Percentiles rank a stretch among this genome's conserved stretches.
Evolutionary conservation across 2,329 filamentous ascomycete genomes (phyloP).

Genomic region (Colletotrichum falcatum): DNA sequence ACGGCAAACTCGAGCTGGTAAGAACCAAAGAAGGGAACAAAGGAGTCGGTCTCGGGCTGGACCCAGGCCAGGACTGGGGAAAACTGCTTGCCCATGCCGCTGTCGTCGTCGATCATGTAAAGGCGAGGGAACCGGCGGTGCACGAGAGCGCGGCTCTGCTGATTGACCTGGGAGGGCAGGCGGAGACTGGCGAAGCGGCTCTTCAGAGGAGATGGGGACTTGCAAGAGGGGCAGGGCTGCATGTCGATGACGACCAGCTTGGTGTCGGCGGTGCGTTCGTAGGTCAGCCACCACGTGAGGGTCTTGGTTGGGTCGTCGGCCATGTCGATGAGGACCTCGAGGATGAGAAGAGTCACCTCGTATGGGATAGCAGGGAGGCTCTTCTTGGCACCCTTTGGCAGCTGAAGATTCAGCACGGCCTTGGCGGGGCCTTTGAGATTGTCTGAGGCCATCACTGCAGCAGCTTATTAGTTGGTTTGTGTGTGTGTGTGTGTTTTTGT

Average conservation of each 20-base stretch:
- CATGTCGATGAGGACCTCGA: neutral
- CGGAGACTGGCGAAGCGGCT: neutral
- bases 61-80: neutral
- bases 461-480: neutral
- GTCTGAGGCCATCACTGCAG: neutral
- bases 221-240: neutral
- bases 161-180: neutral
- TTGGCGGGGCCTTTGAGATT: neutral
- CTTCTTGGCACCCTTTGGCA: neutral
- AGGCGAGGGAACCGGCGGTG: neutral
- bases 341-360: slow-evolving; percentile 1
- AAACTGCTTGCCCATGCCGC: neutral
- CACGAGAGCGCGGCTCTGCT: neutral
- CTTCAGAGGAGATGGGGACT: neutral
- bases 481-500: too few relatives aligned
- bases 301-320: neutral
- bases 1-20: neutral
- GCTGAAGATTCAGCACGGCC: neutral
- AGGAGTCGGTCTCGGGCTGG: neutral
- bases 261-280: neutral
- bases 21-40: neutral
- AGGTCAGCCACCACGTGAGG: neutral
- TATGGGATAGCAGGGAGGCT: neutral
- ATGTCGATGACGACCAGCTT: neutral
- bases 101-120: neutral